Conservation (phyloP, 805 yeast species). For the Wickerhamomyces pijperi region DNA sequence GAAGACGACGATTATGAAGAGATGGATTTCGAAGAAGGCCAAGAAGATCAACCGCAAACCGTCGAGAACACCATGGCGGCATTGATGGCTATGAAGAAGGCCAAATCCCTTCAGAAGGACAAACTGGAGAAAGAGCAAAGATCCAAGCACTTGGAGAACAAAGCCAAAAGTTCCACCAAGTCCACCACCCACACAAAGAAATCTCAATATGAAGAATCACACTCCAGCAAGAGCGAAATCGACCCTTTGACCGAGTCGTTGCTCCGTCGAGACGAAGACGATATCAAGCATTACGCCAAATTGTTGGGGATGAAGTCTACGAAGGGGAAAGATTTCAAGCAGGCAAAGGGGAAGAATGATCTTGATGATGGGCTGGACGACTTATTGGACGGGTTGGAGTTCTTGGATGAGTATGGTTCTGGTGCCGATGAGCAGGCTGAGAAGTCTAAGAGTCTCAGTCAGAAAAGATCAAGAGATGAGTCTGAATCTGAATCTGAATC, state of each 20-base stretch:
- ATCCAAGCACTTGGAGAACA: neutral
- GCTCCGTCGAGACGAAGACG: slow-evolving; percentile 57
- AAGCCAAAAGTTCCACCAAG: no score
- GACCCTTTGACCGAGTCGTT: slow-evolving; percentile 36
- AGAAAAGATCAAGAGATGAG: neutral
- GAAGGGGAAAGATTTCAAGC: slow-evolving; percentile 33
- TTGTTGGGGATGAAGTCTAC: slow-evolving; percentile 60
- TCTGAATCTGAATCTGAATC: slow-evolving; percentile 8
- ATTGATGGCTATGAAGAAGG: slow-evolving; percentile 28
- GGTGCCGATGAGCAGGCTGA: slow-evolving; percentile 6
- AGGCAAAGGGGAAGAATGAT: slow-evolving; percentile 31
- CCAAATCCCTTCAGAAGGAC: no score
- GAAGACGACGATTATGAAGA: slow-evolving; percentile 3
- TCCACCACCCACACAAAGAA: no score
- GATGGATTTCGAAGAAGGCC: slow-evolving; percentile 5
- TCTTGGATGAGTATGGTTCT: slow-evolving; percentile 25
- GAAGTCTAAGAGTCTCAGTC: neutral
- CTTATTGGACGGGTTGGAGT: slow-evolving; percentile 57
- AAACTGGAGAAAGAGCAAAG: no score
- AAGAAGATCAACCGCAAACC: slow-evolving; percentile 22
- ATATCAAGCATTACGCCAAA: slow-evolving; percentile 73
- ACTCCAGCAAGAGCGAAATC: neutral
- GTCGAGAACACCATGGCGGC: slow-evolving; percentile 34
- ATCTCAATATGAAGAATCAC: neutral
- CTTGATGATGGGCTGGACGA: slow-evolving; percentile 65